These are phyloP conservation scores for Cinchona pubescens DNA, from an alignment of 257 asterid genomes.

Conservation along the genomic window DNA sequence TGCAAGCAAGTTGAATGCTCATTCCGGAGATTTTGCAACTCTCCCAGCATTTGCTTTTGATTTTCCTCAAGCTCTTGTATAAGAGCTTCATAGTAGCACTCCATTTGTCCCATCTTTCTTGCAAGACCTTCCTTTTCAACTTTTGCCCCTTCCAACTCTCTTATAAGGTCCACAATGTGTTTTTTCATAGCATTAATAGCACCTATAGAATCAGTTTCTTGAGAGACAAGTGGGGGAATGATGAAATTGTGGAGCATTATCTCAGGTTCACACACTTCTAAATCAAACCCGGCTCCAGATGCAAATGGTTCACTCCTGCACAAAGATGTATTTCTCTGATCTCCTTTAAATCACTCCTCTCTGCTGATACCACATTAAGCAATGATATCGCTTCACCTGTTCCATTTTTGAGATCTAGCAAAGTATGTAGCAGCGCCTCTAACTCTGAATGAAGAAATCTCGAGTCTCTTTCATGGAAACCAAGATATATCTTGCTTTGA, in stretches of 20 bases:
- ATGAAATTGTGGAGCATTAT: constrained; percentile 60
- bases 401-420: constrained; percentile 56
- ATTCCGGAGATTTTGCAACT: constrained; percentile 68
- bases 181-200: constrained; percentile 66
- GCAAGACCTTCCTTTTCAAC: constrained; percentile 71
- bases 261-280: constrained; percentile 77
- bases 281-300: constrained; percentile 57
- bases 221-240: constrained; percentile 50
- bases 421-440: constrained; percentile 51
- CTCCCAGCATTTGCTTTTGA: constrained; percentile 79
- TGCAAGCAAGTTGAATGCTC: constrained; percentile 82
- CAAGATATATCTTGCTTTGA: constrained; percentile 47
- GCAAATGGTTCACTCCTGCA: constrained; percentile 31
- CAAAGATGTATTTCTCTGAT: constrained; percentile 21
- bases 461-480: constrained; percentile 52
- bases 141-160: constrained; percentile 86
- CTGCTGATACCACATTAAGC: constrained; percentile 28
- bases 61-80: constrained; percentile 89
- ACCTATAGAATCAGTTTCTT: constrained; percentile 43
- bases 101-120: constrained; percentile 92
- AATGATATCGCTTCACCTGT: constrained; percentile 35
- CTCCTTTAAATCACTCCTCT: constrained; percentile 35
- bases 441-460: constrained; percentile 56
- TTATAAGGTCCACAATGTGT: constrained; percentile 72
- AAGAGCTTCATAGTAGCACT: constrained; percentile 86